These are phyloP conservation scores for Hypoxylon fragiforme DNA, from an alignment of 495 filamentous ascomycete genomes.

Conservation along the genomic window DNA sequence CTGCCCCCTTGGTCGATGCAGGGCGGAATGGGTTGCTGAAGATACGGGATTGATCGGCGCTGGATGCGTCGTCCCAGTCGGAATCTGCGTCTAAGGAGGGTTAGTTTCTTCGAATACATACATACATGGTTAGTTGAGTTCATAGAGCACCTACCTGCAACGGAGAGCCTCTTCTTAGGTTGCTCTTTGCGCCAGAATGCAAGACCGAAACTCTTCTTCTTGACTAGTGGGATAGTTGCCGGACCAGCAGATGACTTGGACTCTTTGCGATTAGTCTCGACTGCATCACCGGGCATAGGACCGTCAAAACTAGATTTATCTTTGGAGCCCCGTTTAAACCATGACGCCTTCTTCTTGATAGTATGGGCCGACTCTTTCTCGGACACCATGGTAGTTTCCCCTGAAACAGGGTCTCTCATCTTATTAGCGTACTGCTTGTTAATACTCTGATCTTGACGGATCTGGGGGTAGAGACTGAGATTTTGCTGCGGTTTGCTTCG, in stretches of 20 bases:
- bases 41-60: conserved; percentile 11
- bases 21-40: conserved; percentile 8
- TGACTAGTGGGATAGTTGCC: conserved; percentile 16
- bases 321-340: conserved; percentile 65
- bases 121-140: conserved; percentile 13
- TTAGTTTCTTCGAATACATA: too few species aligned
- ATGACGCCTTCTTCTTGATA: conserved; percentile 62
- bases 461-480: conserved; percentile 12
- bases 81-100: too few species aligned
- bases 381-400: not conserved
- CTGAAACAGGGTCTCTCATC: conserved; percentile 5
- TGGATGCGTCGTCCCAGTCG: conserved; percentile 9
- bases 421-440: conserved; percentile 30
- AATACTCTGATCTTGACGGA: conserved; percentile 8
- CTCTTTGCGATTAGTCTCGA: conserved; percentile 15
- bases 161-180: conserved; percentile 38
- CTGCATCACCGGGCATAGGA: conserved; percentile 3
- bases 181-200: conserved; percentile 52
- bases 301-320: conserved; percentile 32
- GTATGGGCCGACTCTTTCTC: not conserved
- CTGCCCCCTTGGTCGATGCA: not conserved
- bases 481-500: conserved; percentile 50
- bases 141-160: conserved; percentile 39
- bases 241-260: conserved; percentile 12
- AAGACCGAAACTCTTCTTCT: conserved; percentile 54